Evolutionary conservation across 768 basidiomycete species (phyloP).

Genomic region (Aureoboletus auriporus): DNA sequence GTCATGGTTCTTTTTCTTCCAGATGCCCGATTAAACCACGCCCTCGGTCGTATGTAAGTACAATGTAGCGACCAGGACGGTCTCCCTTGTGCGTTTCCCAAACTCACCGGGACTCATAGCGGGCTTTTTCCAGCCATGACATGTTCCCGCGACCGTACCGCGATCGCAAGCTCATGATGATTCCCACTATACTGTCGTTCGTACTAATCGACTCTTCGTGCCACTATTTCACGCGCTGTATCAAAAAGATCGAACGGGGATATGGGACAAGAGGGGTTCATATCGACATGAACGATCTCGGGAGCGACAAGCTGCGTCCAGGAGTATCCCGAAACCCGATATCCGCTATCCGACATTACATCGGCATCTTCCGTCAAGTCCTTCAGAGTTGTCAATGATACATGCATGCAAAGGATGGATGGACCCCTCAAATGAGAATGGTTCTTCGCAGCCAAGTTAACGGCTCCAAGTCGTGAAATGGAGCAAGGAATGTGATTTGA

Average conservation of each 20-base stretch:
- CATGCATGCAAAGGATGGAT: not conserved
- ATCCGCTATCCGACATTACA: not conserved
- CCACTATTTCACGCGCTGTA: slow-evolving; percentile 1
- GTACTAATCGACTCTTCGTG: not conserved
- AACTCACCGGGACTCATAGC: not conserved
- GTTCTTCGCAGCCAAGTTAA: slow-evolving; percentile 8
- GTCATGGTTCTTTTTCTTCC: not conserved
- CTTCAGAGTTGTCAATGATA: not conserved
- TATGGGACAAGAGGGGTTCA: slow-evolving; percentile 9
- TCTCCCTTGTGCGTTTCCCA: too few relatives aligned
- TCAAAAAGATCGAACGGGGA: slow-evolving; percentile 14
- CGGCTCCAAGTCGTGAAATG: slow-evolving; percentile 13
- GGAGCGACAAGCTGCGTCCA: slow-evolving; percentile 22
- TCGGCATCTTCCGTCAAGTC: slow-evolving; percentile 9
- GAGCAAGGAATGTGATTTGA: slow-evolving; percentile 14
- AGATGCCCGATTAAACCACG: not conserved
- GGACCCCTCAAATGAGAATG: slow-evolving; percentile 10
- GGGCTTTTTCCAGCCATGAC: slow-evolving; percentile 9
- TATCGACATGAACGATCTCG: slow-evolving; percentile 21
- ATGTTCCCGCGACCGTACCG: slow-evolving; percentile 25
- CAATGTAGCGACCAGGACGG: too few relatives aligned
- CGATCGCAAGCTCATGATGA: slow-evolving; percentile 18
- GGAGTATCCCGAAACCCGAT: slow-evolving; percentile 5
- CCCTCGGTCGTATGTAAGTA: too few relatives aligned
- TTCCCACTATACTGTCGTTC: slow-evolving; percentile 5